These are phyloP conservation scores for Vitis riparia DNA, from an alignment of 164 flowering plant species.

Conservation along the genomic window DNA sequence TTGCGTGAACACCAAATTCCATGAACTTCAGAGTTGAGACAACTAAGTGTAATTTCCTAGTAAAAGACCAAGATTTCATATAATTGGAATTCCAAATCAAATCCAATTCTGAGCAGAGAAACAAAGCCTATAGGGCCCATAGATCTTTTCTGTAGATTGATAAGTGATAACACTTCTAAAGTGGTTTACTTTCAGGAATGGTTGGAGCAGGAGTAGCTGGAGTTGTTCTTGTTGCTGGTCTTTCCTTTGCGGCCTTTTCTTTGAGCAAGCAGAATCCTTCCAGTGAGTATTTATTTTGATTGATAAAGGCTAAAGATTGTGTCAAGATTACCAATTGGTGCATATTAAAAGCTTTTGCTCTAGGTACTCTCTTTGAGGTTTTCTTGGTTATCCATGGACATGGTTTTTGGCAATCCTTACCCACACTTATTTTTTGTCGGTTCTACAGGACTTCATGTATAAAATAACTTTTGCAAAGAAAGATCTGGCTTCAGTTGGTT, in stretches of 20 bases:
- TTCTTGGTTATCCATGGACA: background rate
- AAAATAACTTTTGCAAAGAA: background rate
- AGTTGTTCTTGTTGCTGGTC: slow-evolving; percentile 63
- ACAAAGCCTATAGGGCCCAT: no score
- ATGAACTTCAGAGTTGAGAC: no score
- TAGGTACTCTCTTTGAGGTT: background rate
- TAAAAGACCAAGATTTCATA: background rate
- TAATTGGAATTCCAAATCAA: background rate
- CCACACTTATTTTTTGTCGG: background rate
- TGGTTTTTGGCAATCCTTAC: background rate
- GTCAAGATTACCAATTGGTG: no score
- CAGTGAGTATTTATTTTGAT: slow-evolving; percentile 44
- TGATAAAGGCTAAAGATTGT: no score
- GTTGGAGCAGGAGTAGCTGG: slow-evolving; percentile 74
- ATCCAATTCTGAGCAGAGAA: background rate
- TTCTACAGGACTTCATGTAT: background rate
- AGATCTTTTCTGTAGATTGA: no score
- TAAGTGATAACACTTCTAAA: slow-evolving; percentile 48
- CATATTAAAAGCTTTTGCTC: background rate
- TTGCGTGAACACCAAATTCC: no score
- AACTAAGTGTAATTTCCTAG: no score
- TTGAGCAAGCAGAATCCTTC: slow-evolving; percentile 48
- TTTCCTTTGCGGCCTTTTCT: slow-evolving; percentile 64
- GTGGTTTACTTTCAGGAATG: slow-evolving; percentile 73
- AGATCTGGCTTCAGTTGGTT: background rate